A percentile compares a stretch with the other conserved stretches of the same genome.
phyloP scores from a whole-genome alignment of 169 alveolate species.

The Perkinsus marinus region DNA sequence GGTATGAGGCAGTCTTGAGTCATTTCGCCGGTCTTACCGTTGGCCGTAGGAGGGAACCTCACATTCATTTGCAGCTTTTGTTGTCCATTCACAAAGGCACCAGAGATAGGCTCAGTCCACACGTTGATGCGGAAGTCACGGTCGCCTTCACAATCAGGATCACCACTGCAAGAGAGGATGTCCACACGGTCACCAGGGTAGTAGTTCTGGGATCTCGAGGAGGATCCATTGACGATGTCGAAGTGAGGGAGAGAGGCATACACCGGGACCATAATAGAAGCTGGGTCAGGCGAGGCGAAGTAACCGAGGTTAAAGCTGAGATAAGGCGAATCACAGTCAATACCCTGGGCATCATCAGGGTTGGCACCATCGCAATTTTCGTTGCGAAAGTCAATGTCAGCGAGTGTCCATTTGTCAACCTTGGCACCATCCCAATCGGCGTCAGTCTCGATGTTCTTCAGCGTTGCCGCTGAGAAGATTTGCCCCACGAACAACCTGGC shows the following conservation, averaged over 20 bases:
- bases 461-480: not conserved
- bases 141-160: not conserved
- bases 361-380: not conserved
- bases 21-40: not conserved
- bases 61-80: not conserved
- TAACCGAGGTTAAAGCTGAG: not conserved
- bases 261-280: not conserved
- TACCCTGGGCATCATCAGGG: not conserved
- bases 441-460: not conserved
- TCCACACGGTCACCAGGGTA: not conserved
- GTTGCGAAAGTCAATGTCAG: not conserved
- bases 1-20: not conserved
- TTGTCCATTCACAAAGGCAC: not conserved
- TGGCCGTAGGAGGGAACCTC: not conserved
- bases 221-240: not conserved
- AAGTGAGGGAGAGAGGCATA: not conserved
- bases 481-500: not conserved
- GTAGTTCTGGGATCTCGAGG: not conserved
- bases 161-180: not conserved
- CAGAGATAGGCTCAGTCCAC: not conserved
- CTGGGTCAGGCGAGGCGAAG: not conserved
- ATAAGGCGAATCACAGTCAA: not conserved
- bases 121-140: not conserved
- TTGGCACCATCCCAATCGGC: not conserved
- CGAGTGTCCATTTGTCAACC: not conserved